Conservation (phyloP, 441 rosid genomes). For the Adansonia madagascariensis region DNA sequence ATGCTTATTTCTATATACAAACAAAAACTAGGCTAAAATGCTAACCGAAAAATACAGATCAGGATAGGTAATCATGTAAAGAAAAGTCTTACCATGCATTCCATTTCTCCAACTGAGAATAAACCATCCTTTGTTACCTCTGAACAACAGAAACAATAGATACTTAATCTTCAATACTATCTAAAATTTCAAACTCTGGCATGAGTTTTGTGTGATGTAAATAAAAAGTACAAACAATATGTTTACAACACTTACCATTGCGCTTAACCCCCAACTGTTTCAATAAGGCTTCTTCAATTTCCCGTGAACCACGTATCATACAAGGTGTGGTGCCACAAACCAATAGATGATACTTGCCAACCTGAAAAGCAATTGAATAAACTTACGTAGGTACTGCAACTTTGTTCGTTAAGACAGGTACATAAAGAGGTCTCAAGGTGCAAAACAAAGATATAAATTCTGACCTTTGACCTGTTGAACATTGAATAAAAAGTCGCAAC, state of each 20-base stretch:
- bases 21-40: slow-evolving; percentile 3
- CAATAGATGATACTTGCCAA: slow-evolving; percentile 92
- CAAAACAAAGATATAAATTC: slow-evolving; percentile 27
- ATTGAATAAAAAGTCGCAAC: slow-evolving; percentile 97
- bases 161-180: slow-evolving; percentile 25
- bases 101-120: slow-evolving; percentile 99
- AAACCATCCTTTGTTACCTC: slow-evolving; percentile 98
- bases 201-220: slow-evolving; percentile 10
- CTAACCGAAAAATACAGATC: slow-evolving; percentile 9
- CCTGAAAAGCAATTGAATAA: slow-evolving; percentile 52
- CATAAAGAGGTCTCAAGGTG: slow-evolving; percentile 15
- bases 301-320: slow-evolving; percentile 94
- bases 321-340: slow-evolving; percentile 99
- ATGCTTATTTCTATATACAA: background rate
- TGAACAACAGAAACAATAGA: slow-evolving; percentile 39
- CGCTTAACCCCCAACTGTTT: slow-evolving; percentile 97
- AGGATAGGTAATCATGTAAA: background rate
- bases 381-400: slow-evolving; percentile 22
- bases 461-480: slow-evolving; percentile 90
- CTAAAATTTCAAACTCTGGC: slow-evolving; percentile 14
- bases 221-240: background rate
- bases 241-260: slow-evolving; percentile 58
- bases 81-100: slow-evolving; percentile 82
- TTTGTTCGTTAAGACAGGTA: slow-evolving; percentile 3
- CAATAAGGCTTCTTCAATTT: slow-evolving; percentile 79